These are phyloP conservation scores for Petunia hybrid DNA, from an alignment of 305 asterid genomes.

Conservation along the genomic window DNA sequence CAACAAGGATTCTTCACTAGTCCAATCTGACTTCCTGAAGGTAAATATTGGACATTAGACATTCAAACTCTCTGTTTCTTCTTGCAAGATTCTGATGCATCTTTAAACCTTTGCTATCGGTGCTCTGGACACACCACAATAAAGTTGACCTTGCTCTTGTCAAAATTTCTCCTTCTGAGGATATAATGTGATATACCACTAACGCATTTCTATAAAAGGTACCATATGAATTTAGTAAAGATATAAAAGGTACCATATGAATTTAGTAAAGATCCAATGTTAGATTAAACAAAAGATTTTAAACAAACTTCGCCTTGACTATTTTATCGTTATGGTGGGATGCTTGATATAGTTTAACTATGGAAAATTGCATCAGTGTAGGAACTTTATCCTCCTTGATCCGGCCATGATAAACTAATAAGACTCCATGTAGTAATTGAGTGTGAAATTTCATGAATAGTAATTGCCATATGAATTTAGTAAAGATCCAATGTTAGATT, in stretches of 20 bases:
- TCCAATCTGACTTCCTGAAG: conserved; percentile 81
- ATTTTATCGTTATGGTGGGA: not conserved
- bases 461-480: not conserved
- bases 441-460: not conserved
- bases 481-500: not conserved
- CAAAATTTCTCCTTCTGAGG: not conserved
- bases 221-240: not conserved
- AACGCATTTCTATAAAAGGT: not conserved
- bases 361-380: not conserved
- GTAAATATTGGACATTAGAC: conserved; percentile 41
- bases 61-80: conserved; percentile 12
- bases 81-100: not conserved
- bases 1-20: conserved; percentile 63
- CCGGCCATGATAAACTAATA: not conserved
- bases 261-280: not conserved
- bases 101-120: not conserved
- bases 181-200: not conserved
- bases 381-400: not conserved
- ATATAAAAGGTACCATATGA: not conserved
- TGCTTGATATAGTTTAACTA: conserved; percentile 14
- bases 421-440: not conserved
- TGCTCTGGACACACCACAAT: not conserved
- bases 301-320: not conserved
- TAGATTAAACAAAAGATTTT: not conserved
- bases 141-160: conserved; percentile 8